A percentile compares a stretch with the other conserved stretches of the same genome.
These are phyloP conservation scores for Arxiozyma heterogenica DNA, from an alignment of 1,139 yeast species.

Conservation along the genomic window DNA sequence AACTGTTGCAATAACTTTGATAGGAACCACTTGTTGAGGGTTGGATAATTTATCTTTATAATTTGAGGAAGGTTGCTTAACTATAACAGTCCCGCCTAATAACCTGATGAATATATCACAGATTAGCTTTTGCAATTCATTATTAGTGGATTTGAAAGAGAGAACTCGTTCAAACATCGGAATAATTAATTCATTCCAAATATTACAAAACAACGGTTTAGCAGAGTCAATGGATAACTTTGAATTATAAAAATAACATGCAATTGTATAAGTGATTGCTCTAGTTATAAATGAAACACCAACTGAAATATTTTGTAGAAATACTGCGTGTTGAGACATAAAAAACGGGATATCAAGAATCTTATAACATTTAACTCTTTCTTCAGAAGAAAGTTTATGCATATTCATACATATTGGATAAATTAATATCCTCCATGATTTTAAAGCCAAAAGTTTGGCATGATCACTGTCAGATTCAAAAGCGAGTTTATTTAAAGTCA, in stretches of 20 bases:
- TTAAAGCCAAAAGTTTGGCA: slow-evolving; percentile 17
- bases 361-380: slow-evolving; percentile 2
- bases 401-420: slow-evolving; percentile 17
- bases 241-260: background rate
- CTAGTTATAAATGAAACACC: slow-evolving; percentile 13
- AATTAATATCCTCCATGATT: slow-evolving; percentile 24
- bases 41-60: background rate
- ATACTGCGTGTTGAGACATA: slow-evolving; percentile 3
- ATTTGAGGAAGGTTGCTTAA: background rate
- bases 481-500: slow-evolving; percentile 16
- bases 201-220: slow-evolving; percentile 2
- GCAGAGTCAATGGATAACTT: background rate
- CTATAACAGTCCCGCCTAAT: background rate
- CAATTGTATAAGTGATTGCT: slow-evolving; percentile 11
- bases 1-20: slow-evolving; percentile 6
- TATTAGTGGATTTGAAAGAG: background rate
- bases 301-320: slow-evolving; percentile 6
- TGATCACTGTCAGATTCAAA: slow-evolving; percentile 8
- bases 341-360: slow-evolving; percentile 14
- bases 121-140: background rate
- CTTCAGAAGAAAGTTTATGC: background rate
- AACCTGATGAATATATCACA: background rate
- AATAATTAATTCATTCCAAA: slow-evolving; percentile 13
- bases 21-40: slow-evolving; percentile 1
- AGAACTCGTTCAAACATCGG: slow-evolving; percentile 9